Evolutionary conservation across 176 grass and related monocot species (phyloP).

Genomic region (Miscanthus lutarioriparius): DNA sequence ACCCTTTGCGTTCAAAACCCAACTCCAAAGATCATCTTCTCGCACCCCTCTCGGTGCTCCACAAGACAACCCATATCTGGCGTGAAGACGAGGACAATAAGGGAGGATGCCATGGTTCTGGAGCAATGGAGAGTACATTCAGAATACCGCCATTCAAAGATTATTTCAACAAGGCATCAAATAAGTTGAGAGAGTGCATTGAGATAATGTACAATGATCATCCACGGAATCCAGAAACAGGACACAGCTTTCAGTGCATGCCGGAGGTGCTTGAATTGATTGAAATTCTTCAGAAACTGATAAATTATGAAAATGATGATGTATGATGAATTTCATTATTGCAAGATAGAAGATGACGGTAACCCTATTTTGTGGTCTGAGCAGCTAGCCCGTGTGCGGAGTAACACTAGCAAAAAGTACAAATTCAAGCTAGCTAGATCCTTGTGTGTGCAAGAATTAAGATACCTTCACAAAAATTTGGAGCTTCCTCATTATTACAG

Average conservation of each 20-base stretch:
- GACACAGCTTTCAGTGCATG: constrained; percentile 34
- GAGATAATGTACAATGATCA: constrained; percentile 35
- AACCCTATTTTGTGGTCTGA: constrained; percentile 8
- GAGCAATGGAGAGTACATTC: background rate
- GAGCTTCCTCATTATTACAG: constrained; percentile 32
- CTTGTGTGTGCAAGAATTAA: constrained; percentile 6
- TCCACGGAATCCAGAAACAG: constrained; percentile 39
- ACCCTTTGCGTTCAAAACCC: background rate
- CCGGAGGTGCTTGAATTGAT: constrained; percentile 37
- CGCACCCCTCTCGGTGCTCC: background rate
- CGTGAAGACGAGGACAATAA: background rate
- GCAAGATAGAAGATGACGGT: constrained; percentile 20
- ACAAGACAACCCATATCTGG: background rate
- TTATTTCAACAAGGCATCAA: constrained; percentile 10
- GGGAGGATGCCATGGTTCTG: background rate
- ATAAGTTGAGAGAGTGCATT: background rate
- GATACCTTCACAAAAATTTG: background rate
- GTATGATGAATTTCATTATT: constrained; percentile 28
- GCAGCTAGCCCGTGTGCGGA: background rate
- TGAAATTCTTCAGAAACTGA: constrained; percentile 13
- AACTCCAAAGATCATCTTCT: background rate
- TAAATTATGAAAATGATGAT: constrained; percentile 22
- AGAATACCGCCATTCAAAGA: background rate
- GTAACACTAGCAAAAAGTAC: constrained; percentile 13
- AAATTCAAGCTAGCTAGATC: constrained; percentile 39